Base-by-base conservation (phyloP, 1,284 basidiomycete genomes). In the Leccinum holopus region DNA sequence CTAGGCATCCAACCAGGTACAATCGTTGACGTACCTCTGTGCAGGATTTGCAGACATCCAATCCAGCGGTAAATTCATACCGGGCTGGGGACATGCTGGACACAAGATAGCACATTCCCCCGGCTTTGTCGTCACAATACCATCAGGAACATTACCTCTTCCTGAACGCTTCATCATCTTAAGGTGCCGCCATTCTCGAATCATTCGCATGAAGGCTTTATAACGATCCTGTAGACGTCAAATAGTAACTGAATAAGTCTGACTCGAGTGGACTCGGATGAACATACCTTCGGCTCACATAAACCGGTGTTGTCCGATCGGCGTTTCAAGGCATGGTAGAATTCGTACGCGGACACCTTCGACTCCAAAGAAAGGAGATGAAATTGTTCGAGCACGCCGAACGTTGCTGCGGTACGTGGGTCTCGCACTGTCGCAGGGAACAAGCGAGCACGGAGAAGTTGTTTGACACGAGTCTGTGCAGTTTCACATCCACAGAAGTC, bases 1-100 rank as follows among this genome's bases (percentile, higher is more conserved):
- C 33, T 33, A 33, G 10, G 33, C 33, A 33, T 33, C 33, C 33
- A 33, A 33, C 33, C 33, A 33, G 33, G 33, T 33, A 11, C 33
- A 33, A 33, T 33, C 33, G 3, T 33, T 33, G 39, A 35, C 3
- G 14, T 33, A 58, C 32, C 44, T 58, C 21, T n/a, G 44, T 14
- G 3, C 7, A 11, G 14, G 44, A 47, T 35, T 18, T 14, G 49
- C 3, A 10, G 44, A 16, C 33, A 33, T 32, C 57, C 44, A 58
- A 9, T 58, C 21, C 2, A n/a, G 9, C 5, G 71, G 74, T 1
- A 75, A 57, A 59, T 77, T 77, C 28, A 56, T 66, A 0, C 61
- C 69, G 0, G 69, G 69, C 0, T 70, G 67, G 0, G 75, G 75
- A 58, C 77, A 78, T 3, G 75, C 76, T 1, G 72, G 75, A 54